Conservation (phyloP, 2,329 filamentous ascomycete genomes). For the Arachnomyces sp. region DNA sequence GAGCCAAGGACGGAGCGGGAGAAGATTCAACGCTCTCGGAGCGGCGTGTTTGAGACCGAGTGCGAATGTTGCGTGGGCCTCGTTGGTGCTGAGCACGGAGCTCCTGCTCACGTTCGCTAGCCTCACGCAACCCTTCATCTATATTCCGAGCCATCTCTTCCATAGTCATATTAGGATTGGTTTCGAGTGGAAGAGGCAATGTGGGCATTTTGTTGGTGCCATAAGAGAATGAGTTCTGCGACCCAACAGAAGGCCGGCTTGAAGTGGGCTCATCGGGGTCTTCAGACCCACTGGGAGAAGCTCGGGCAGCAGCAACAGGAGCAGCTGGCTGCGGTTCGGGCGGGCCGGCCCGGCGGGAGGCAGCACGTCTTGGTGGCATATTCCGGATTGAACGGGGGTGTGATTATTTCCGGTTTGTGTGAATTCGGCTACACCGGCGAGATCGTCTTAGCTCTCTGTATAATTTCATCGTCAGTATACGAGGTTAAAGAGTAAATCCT, state of each 20-base stretch:
- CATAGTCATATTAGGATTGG: slow-evolving; percentile 22
- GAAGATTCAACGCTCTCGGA: slow-evolving; percentile 1
- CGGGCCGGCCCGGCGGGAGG: neutral
- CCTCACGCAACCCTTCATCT: slow-evolving; percentile 21
- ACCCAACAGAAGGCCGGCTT: slow-evolving; percentile 29
- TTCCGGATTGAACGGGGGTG: neutral
- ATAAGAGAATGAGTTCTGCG: slow-evolving; percentile 34
- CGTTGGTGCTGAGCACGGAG: slow-evolving; percentile 12
- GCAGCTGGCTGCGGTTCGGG: slow-evolving; percentile 2
- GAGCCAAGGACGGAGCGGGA: slow-evolving; percentile 1
- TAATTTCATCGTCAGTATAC: no score
- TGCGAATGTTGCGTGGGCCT: slow-evolving; percentile 7
- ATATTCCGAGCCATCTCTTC: slow-evolving; percentile 27
- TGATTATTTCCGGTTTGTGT: no score
- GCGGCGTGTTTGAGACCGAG: slow-evolving; percentile 6
- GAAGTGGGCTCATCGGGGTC: slow-evolving; percentile 19
- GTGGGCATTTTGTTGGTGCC: slow-evolving; percentile 28
- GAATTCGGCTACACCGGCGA: no score
- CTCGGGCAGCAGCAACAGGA: neutral
- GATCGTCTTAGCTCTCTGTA: no score
- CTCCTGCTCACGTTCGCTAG: slow-evolving; percentile 18
- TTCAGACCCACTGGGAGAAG: slow-evolving; percentile 7
- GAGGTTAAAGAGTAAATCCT: no score
- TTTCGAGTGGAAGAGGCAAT: slow-evolving; percentile 27
- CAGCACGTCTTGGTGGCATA: neutral